These are phyloP conservation scores for Mycena haematopus DNA, from an alignment of 768 basidiomycete species.

Conservation along the genomic window DNA sequence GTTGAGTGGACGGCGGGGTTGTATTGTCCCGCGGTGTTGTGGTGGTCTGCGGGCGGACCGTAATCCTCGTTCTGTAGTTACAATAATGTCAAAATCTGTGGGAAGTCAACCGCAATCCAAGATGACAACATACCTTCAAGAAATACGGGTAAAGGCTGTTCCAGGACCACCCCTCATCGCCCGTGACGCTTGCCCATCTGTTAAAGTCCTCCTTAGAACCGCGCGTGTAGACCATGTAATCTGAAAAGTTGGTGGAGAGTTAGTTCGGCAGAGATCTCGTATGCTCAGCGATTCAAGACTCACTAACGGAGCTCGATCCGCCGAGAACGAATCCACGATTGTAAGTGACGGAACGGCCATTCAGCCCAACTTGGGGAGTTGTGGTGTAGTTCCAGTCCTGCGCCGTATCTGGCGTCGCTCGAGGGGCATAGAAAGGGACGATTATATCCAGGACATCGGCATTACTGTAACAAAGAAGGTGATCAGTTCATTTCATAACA, in stretches of 20 bases:
- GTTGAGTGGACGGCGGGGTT: constrained; percentile 37
- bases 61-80: constrained; percentile 37
- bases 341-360: constrained; percentile 34
- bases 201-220: too few relatives aligned
- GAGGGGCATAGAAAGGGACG: constrained; percentile 11
- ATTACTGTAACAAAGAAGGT: constrained; percentile 3
- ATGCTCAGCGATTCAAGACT: neutral
- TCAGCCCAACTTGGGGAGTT: constrained; percentile 33
- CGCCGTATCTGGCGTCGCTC: constrained; percentile 18
- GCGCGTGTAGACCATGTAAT: constrained; percentile 32
- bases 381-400: too few relatives aligned
- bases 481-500: neutral
- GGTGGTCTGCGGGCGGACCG: constrained; percentile 36
- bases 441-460: constrained; percentile 4
- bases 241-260: neutral
- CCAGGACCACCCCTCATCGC: constrained; percentile 34
- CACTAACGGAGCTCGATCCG: too few relatives aligned
- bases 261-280: neutral
- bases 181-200: constrained; percentile 27
- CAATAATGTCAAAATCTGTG: neutral
- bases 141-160: constrained; percentile 29
- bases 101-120: neutral
- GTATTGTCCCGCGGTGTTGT: constrained; percentile 38
- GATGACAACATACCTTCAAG: constrained; percentile 22
- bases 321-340: constrained; percentile 33